Evolutionary conservation across 768 basidiomycete genomes (phyloP), one percentile per base, ranked within the genome.

Genomic region (Russula earlei): DNA sequence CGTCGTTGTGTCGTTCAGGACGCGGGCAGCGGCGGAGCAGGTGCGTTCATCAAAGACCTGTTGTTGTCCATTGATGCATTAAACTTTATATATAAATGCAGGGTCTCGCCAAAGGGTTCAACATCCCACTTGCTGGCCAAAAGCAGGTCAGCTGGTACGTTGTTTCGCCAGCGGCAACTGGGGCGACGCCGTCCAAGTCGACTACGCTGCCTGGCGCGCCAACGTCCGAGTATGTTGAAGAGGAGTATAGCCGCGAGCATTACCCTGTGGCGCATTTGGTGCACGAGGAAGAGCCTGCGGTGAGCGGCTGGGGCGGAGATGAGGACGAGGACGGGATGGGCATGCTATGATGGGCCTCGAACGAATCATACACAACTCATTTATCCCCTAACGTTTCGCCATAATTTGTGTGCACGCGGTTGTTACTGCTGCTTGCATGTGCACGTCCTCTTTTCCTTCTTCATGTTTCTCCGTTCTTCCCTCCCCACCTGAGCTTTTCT

Each of bases 21-120:
- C 79, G 40, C 80, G 90, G 53, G 72, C 75, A 25, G 83, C 77
- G 22, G 90, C 91, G 12, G 90, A 92, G 69, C 84, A 85, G 77
- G 88, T 87, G 62, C 31, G 73, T 65, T 25, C 19, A 24, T 11
- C n/a, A n/a, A n/a, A n/a, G n/a, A n/a, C n/a, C n/a, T n/a, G n/a
- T n/a, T n/a, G n/a, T n/a, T n/a, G n/a, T n/a, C n/a, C n/a, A n/a
- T n/a, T n/a, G n/a, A n/a, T n/a, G n/a, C n/a, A n/a, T n/a, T n/a
- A n/a, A n/a, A n/a, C n/a, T 41, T 7, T 27, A 14, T 19, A 47
- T 22, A 45, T 43, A n/a, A n/a, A n/a, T 51, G 33, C 52, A 90
- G 85, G 88, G 82, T 19, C 69, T 91, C 4, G 78, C 84, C 40
- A 89, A 88, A 67, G 88, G 87, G 22, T 67, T 70, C 15, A 78